These are phyloP conservation scores for Trichoderma sp. DNA, from an alignment of 2,329 filamentous ascomycete genomes.

Conservation along the genomic window DNA sequence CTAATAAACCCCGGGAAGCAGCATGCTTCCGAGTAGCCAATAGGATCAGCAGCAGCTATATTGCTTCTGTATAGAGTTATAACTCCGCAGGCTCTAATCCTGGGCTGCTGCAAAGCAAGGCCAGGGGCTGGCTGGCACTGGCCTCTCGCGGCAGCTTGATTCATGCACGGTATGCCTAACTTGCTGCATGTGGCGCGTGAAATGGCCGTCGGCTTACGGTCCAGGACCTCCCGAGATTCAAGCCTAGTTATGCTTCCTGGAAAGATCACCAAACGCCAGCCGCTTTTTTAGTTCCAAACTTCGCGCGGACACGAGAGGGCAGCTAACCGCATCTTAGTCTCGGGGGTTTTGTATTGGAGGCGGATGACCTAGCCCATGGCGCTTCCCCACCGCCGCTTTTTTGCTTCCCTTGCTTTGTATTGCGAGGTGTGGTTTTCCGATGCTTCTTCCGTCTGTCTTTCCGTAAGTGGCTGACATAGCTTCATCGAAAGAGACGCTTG, in stretches of 20 bases:
- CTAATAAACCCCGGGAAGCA: constrained; percentile 5
- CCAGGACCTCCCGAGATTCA: constrained; percentile 6
- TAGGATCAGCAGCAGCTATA: background rate
- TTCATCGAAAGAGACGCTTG: background rate
- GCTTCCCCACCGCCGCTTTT: constrained; percentile 12
- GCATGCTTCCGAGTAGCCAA: constrained; percentile 19
- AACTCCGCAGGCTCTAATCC: constrained; percentile 21
- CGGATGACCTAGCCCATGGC: constrained; percentile 4
- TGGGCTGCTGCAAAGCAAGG: background rate
- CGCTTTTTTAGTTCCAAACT: constrained; percentile 11
- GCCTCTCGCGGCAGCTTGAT: background rate
- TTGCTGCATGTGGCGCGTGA: background rate
- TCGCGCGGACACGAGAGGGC: constrained; percentile 16
- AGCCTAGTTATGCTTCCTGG: background rate
- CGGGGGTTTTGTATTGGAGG: constrained; percentile 16
- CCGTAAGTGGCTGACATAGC: background rate
- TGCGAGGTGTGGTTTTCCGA: background rate
- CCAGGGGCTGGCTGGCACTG: background rate
- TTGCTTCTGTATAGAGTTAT: constrained; percentile 26
- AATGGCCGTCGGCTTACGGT: constrained; percentile 20
- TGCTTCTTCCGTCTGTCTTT: constrained; percentile 6
- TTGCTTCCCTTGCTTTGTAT: background rate
- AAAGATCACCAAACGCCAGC: constrained; percentile 14
- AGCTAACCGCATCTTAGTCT: constrained; percentile 9
- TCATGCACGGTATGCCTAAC: constrained; percentile 11